phyloP scores from a whole-genome alignment of 176 grass and related monocot species.

The Triticum dicoccoides region DNA sequence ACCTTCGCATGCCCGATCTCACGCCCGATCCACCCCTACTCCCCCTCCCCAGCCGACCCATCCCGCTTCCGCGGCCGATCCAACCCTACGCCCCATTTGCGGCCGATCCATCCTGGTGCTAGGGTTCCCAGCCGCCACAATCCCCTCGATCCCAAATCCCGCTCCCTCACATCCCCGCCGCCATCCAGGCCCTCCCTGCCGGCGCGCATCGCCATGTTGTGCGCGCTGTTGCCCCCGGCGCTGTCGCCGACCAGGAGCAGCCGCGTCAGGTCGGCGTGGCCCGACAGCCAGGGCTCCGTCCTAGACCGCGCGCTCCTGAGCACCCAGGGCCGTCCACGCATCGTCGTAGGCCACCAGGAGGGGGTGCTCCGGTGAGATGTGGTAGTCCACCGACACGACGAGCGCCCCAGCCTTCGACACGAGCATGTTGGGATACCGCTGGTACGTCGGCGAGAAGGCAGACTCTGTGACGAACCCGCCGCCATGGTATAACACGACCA shows the following conservation, averaged over 20 bases:
- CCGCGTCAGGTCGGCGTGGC: conserved; percentile 30
- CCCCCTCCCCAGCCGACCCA: too few species aligned
- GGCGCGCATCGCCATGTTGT: conserved; percentile 50
- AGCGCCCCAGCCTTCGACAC: conserved; percentile 32
- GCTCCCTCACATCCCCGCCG: neutral
- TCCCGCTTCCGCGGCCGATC: too few species aligned
- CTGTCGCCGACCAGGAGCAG: conserved; percentile 63
- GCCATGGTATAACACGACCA: conserved; percentile 70
- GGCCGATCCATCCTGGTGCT: too few species aligned
- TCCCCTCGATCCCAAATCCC: too few species aligned
- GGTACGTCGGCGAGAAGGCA: conserved; percentile 54
- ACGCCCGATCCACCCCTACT: too few species aligned
- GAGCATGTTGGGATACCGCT: conserved; percentile 63
- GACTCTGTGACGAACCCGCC: conserved; percentile 63
- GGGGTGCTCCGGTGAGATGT: conserved; percentile 49
- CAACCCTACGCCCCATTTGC: too few species aligned
- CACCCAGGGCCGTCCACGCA: conserved; percentile 50
- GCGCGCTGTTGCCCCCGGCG: conserved; percentile 65
- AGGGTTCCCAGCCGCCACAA: too few species aligned
- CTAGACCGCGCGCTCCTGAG: conserved; percentile 24
- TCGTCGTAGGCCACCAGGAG: conserved; percentile 54
- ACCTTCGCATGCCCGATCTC: too few species aligned
- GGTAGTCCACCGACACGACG: conserved; percentile 61
- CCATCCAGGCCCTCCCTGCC: conserved; percentile 26
- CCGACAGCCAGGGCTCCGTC: conserved; percentile 48